Percentiles rank a stretch among this genome's conserved stretches.
Evolutionary conservation across 2,329 filamentous ascomycete species (phyloP).

Genomic region (Scopulariopsis brevicaulis): DNA sequence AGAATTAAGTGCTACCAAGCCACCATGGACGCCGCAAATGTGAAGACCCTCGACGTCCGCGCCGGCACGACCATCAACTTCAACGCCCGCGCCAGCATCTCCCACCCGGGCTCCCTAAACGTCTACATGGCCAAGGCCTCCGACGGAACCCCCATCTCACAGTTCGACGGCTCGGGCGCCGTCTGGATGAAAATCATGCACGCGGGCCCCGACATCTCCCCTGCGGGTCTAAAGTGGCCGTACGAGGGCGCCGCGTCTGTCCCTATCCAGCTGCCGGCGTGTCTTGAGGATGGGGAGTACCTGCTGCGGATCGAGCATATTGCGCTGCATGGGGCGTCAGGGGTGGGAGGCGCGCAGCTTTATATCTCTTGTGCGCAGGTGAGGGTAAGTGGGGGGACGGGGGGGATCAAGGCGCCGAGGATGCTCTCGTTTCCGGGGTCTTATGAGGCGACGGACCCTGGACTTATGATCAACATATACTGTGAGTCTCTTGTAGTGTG

Average conservation of each 20-base stretch:
- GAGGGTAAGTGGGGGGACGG: constrained; percentile 8
- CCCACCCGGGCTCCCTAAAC: constrained; percentile 24
- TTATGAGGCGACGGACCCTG: constrained; percentile 26
- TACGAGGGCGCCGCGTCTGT: constrained; percentile 15
- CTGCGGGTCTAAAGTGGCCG: constrained; percentile 25
- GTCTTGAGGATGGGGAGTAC: constrained; percentile 12
- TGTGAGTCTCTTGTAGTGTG: constrained; percentile 8
- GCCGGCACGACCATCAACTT: constrained; percentile 11
- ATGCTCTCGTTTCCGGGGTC: constrained; percentile 29
- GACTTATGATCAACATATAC: constrained; percentile 30
- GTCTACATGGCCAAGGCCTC: constrained; percentile 24
- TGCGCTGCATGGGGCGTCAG: constrained; percentile 16
- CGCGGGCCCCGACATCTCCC: constrained; percentile 23
- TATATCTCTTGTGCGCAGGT: constrained; percentile 15
- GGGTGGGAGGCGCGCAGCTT: constrained; percentile 18
- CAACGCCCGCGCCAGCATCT: constrained; percentile 27
- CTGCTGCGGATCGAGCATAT: constrained; percentile 19
- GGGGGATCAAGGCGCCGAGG: background rate
- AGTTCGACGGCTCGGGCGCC: constrained; percentile 23
- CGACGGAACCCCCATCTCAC: constrained; percentile 16
- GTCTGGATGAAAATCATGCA: constrained; percentile 33
- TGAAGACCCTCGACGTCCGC: constrained; percentile 22
- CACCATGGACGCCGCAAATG: constrained; percentile 26
- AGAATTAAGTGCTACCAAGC: constrained; percentile 31
- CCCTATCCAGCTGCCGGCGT: constrained; percentile 10